Evolutionary conservation across 805 yeast genomes (phyloP).

Genomic region (Cyberlindnera mississippiensis): DNA sequence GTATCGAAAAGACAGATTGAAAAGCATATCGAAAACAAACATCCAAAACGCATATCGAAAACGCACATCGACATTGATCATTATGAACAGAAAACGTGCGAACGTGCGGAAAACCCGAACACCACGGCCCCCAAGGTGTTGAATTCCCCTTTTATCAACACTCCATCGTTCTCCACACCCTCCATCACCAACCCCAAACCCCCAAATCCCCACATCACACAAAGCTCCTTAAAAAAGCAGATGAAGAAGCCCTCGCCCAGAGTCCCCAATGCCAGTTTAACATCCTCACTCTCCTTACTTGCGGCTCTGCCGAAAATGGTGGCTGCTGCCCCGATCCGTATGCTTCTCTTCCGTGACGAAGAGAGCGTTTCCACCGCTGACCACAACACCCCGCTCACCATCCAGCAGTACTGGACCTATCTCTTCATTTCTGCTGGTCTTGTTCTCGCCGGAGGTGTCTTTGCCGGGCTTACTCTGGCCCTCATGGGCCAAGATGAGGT

Average conservation of each 20-base stretch:
- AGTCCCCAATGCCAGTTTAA: constrained; percentile 7
- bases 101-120: neutral
- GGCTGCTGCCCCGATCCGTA: constrained; percentile 12
- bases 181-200: neutral
- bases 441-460: constrained; percentile 81
- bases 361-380: constrained; percentile 1
- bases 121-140: neutral
- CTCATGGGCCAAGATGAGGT: constrained; percentile 98
- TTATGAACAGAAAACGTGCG: too few relatives aligned
- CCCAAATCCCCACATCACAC: neutral
- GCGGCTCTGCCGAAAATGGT: constrained; percentile 14
- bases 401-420: constrained; percentile 26
- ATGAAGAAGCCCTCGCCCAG: constrained; percentile 11
- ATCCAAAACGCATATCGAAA: too few relatives aligned
- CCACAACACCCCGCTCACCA: constrained; percentile 12
- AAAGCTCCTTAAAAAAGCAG: neutral
- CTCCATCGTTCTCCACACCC: too few relatives aligned
- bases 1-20: too few relatives aligned
- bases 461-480: constrained; percentile 91
- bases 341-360: constrained; percentile 2
- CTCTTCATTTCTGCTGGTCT: constrained; percentile 47
- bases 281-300: constrained; percentile 9
- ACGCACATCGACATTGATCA: too few relatives aligned
- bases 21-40: too few relatives aligned
- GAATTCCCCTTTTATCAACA: too few relatives aligned